Evolutionary conservation across 2,329 filamentous ascomycete genomes (phyloP).

Genomic region (Trichoderma semiorbis): DNA sequence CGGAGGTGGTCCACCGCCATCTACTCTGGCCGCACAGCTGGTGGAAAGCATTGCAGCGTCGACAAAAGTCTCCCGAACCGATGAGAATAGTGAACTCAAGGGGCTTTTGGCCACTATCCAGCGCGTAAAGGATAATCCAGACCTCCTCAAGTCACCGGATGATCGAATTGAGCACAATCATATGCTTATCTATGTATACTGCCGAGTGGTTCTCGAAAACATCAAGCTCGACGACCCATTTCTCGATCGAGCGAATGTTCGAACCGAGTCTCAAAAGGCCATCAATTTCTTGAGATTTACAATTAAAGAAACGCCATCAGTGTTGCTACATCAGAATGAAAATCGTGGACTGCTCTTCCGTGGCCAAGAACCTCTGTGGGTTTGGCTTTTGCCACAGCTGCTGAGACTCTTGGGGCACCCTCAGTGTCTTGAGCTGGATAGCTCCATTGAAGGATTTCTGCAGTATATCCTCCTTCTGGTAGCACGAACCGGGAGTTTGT

Average conservation of each 20-base stretch:
- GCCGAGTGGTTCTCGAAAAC: conserved; percentile 71
- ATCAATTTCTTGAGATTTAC: conserved; percentile 74
- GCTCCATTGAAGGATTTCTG: conserved; percentile 53
- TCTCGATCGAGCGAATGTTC: conserved; percentile 51
- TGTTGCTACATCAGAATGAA: conserved; percentile 52
- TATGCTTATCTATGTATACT: conserved; percentile 79
- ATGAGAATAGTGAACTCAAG: conserved; percentile 71
- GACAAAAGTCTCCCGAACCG: conserved; percentile 56
- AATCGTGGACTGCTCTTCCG: conserved; percentile 46
- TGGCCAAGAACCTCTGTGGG: conserved; percentile 60
- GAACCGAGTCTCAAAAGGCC: conserved; percentile 64
- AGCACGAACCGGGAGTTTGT: conserved; percentile 43
- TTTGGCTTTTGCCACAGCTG: conserved; percentile 60
- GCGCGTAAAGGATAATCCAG: conserved; percentile 49
- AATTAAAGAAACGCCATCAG: conserved; percentile 68
- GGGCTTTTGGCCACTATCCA: conserved; percentile 61
- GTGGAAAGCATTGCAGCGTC: conserved; percentile 74
- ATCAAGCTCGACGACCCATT: conserved; percentile 68
- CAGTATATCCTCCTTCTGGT: conserved; percentile 46
- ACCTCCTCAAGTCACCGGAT: conserved; percentile 56
- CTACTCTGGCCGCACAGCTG: conserved; percentile 82
- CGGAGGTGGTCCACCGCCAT: conserved; percentile 54
- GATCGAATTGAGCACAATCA: conserved; percentile 75
- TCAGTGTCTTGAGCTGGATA: conserved; percentile 45
- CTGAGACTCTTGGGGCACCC: conserved; percentile 55